A percentile compares a stretch with the other conserved stretches of the same genome.
phyloP scores from a whole-genome alignment of 225 moss, liverwort and hornwort species.

The Physcomitrium patens region DNA sequence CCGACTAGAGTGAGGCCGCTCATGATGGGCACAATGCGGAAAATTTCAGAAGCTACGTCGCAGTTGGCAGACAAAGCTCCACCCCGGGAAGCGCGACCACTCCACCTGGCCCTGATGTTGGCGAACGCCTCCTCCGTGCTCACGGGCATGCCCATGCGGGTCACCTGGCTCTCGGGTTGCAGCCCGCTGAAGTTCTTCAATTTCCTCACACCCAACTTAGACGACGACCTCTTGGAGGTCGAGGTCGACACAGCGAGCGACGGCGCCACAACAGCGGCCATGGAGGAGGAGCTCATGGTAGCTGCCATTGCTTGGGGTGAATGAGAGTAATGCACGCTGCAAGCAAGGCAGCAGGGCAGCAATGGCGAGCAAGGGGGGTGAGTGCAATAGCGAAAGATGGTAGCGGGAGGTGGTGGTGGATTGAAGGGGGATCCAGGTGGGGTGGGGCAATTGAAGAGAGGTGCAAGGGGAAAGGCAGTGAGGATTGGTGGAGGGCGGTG shows the following conservation, averaged over 20 bases:
- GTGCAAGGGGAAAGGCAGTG: background rate
- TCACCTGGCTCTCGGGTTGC: slow-evolving; percentile 74
- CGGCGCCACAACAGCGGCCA: slow-evolving; percentile 34
- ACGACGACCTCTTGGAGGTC: background rate
- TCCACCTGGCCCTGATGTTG: slow-evolving; percentile 51
- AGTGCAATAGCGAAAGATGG: background rate
- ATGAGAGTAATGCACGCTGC: background rate
- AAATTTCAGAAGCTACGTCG: slow-evolving; percentile 59
- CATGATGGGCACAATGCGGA: slow-evolving; percentile 77
- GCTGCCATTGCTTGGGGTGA: slow-evolving; percentile 38
- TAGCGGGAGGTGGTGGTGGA: background rate
- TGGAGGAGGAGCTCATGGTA: slow-evolving; percentile 37
- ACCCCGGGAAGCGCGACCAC: slow-evolving; percentile 47
- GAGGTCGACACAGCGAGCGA: slow-evolving; percentile 27
- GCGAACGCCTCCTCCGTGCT: slow-evolving; percentile 92
- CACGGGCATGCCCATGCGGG: slow-evolving; percentile 51
- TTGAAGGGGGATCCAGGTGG: too few species aligned
- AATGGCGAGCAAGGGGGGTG: background rate
- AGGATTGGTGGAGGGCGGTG: background rate
- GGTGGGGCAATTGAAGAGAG: slow-evolving; percentile 22
- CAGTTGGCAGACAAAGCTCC: slow-evolving; percentile 71
- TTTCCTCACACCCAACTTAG: slow-evolving; percentile 53
- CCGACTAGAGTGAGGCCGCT: slow-evolving; percentile 73
- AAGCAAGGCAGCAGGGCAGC: background rate
- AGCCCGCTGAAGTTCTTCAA: slow-evolving; percentile 77